Evolutionary conservation across 2,329 filamentous ascomycete genomes (phyloP).

Genomic region (Dothideomycetes sp.): DNA sequence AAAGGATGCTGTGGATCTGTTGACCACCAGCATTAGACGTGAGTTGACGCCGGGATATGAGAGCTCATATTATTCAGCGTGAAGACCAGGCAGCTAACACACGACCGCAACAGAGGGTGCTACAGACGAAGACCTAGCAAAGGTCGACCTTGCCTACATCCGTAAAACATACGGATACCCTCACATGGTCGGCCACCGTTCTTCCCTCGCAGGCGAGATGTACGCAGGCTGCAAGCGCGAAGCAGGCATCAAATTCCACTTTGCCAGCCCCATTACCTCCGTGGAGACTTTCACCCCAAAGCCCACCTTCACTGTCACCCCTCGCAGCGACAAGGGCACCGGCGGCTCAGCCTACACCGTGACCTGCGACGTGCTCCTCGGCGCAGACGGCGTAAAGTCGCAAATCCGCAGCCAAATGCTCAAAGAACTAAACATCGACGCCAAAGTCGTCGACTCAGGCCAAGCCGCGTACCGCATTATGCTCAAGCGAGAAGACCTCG

Average conservation of each 20-base stretch:
- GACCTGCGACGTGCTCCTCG: constrained; percentile 36
- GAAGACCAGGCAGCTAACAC: neutral
- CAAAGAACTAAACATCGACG: constrained; percentile 36
- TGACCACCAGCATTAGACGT: constrained; percentile 62
- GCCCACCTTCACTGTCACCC: constrained; percentile 48
- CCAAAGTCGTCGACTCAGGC: constrained; percentile 55
- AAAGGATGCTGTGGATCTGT: constrained; percentile 58
- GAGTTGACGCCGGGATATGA: constrained; percentile 20
- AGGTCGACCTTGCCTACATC: constrained; percentile 60
- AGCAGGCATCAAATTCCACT: constrained; percentile 55
- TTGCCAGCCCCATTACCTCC: constrained; percentile 45
- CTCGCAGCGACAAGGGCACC: constrained; percentile 32
- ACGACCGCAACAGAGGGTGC: constrained; percentile 46
- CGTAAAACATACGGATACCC: constrained; percentile 58
- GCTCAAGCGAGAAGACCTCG: constrained; percentile 57
- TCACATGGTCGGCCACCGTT: constrained; percentile 70
- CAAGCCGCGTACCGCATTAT: constrained; percentile 74
- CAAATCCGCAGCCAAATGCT: constrained; percentile 42
- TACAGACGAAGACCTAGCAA: constrained; percentile 56
- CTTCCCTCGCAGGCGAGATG: constrained; percentile 57
- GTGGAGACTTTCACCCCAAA: constrained; percentile 50
- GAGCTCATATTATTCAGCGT: too few species aligned
- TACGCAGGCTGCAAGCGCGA: constrained; percentile 57
- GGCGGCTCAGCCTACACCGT: constrained; percentile 42
- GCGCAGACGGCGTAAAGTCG: constrained; percentile 39